Percentiles rank a stretch among this genome's conserved stretches.
phyloP scores from a whole-genome alignment of 805 yeast genomes.

The Ogataea haglerorum region DNA sequence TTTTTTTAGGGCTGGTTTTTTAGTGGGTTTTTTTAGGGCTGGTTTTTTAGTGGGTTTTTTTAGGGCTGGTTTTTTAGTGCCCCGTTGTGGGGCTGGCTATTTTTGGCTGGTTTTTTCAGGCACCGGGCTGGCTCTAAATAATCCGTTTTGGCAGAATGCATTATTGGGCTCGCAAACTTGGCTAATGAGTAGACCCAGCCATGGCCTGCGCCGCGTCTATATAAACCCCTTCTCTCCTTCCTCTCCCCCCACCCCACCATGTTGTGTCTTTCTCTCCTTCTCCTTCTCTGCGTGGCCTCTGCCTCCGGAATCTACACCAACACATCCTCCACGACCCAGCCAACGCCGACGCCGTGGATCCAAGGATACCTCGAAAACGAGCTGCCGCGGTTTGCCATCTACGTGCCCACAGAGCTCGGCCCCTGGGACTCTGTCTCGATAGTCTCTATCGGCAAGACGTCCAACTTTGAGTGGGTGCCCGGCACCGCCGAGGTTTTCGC shows the following conservation, averaged over 20 bases:
- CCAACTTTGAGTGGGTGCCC: conserved; percentile 21
- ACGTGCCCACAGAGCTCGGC: conserved; percentile 21
- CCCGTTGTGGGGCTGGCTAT: not conserved
- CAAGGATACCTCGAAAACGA: conserved; percentile 17
- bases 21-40: no score
- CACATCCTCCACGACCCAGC: conserved; percentile 7
- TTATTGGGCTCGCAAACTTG: not conserved
- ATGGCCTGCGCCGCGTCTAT: not conserved
- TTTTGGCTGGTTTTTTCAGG: conserved; percentile 1
- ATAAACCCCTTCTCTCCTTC: not conserved
- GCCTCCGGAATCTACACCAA: conserved; percentile 9
- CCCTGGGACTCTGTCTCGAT: conserved; percentile 19
- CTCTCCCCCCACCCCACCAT: not conserved
- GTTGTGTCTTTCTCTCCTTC: conserved; percentile 9
- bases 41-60: not conserved
- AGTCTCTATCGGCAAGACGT: conserved; percentile 14
- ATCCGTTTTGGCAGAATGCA: conserved; percentile 2
- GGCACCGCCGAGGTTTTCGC: conserved; percentile 12
- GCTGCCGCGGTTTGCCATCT: conserved; percentile 18
- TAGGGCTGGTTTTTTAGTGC: conserved; percentile 2
- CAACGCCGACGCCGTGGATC: conserved; percentile 20
- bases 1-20: conserved; percentile 1
- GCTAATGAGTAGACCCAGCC: not conserved
- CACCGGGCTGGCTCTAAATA: conserved; percentile 3
- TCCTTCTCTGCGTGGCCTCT: conserved; percentile 3